A percentile compares a stretch with the other conserved stretches of the same genome.
phyloP scores from a whole-genome alignment of 1,284 basidiomycete genomes.

The Stereum hirsutum region DNA sequence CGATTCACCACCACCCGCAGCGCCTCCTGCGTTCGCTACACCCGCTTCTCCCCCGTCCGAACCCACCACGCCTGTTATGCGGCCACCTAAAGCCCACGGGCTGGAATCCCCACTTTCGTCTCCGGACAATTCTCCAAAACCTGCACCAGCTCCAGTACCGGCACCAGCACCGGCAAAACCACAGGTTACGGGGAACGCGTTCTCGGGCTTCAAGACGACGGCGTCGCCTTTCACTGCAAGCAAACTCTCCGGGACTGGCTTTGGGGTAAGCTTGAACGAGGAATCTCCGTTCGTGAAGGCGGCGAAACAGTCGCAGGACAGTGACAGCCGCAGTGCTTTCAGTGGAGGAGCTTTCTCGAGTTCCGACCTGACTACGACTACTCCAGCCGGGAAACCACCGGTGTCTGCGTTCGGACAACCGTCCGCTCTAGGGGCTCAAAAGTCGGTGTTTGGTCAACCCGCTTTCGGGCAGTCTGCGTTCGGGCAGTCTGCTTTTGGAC shows the following conservation, averaged over 20 bases:
- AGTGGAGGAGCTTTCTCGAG: slow-evolving; percentile 7
- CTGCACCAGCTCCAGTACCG: too few species aligned
- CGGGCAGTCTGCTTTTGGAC: slow-evolving; percentile 24
- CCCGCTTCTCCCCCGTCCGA: too few species aligned
- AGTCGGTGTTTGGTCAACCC: slow-evolving; percentile 18
- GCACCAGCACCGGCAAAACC: too few species aligned
- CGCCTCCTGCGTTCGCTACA: too few species aligned
- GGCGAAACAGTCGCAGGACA: too few species aligned
- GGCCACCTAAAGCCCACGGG: too few species aligned
- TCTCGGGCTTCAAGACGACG: slow-evolving; percentile 6
- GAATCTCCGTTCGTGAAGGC: slow-evolving; percentile 2
- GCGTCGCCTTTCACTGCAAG: slow-evolving; percentile 1
- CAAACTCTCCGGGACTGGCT: neutral
- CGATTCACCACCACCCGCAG: too few species aligned
- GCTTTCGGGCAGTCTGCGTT: slow-evolving; percentile 26
- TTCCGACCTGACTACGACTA: neutral
- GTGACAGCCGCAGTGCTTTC: slow-evolving; percentile 8
- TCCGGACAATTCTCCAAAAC: too few species aligned
- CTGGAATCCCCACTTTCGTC: too few species aligned
- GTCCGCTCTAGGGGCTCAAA: neutral
- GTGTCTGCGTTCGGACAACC: slow-evolving; percentile 9
- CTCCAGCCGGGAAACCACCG: slow-evolving; percentile 8
- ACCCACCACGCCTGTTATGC: too few species aligned
- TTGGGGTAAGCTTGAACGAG: slow-evolving; percentile 5
- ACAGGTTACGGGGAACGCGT: neutral